phyloP scores from a whole-genome alignment of 2,329 filamentous ascomycete species.

The Cordyceps fumosorosea region DNA sequence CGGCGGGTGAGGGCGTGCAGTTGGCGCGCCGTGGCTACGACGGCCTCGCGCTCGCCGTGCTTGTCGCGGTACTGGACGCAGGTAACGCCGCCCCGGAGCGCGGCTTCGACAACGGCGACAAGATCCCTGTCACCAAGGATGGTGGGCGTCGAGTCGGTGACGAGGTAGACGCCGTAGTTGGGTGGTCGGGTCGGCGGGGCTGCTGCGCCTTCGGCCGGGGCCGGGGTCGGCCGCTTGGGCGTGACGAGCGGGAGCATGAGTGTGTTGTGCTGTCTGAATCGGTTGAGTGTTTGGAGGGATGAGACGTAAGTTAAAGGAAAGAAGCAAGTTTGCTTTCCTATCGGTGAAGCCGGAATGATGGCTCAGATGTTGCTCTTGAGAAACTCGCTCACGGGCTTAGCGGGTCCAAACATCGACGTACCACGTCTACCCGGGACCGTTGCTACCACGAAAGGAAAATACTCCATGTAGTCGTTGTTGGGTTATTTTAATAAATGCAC shows the following conservation, averaged over 20 bases:
- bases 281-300: background rate
- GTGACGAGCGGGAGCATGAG: slow-evolving; percentile 4
- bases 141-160: slow-evolving; percentile 84
- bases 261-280: background rate
- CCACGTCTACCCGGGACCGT: too few relatives aligned
- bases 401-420: background rate
- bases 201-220: background rate
- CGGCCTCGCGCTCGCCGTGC: slow-evolving; percentile 62
- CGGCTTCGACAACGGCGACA: slow-evolving; percentile 64
- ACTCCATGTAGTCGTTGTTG: too few relatives aligned
- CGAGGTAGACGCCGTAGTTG: slow-evolving; percentile 81
- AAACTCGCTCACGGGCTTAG: slow-evolving; percentile 3
- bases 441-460: too few relatives aligned
- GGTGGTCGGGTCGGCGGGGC: slow-evolving; percentile 35
- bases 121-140: slow-evolving; percentile 71
- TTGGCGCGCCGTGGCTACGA: slow-evolving; percentile 63
- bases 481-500: too few relatives aligned
- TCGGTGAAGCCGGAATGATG: too few relatives aligned
- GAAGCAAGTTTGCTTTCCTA: too few relatives aligned
- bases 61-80: slow-evolving; percentile 92
- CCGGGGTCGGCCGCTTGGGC: slow-evolving; percentile 1
- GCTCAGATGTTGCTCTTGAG: background rate
- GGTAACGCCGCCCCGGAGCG: slow-evolving; percentile 73
- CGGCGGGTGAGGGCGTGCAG: slow-evolving; percentile 65
- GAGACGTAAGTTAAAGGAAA: too few relatives aligned